Conservation (phyloP, 1,139 yeast species). For the Pichia sp. region DNA sequence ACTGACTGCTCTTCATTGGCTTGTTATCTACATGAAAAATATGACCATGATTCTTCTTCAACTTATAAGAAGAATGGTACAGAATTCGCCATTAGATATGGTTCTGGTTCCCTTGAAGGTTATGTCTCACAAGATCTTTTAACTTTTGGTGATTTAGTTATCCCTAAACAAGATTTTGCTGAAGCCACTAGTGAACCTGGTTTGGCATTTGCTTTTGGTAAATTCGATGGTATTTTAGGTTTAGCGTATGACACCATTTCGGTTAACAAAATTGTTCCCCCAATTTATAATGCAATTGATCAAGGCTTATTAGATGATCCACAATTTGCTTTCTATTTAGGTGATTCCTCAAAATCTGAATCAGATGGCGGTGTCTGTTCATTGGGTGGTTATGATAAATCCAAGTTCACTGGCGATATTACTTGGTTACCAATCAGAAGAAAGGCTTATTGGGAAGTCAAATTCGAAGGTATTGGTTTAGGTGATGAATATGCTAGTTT, state of each 20-base stretch:
- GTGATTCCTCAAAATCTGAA: constrained; percentile 62
- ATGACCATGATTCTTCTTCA: constrained; percentile 73
- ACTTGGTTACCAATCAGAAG: constrained; percentile 97
- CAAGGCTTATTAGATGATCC: constrained; percentile 76
- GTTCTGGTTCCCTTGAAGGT: constrained; percentile 89
- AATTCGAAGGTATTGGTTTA: constrained; percentile 79
- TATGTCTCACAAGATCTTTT: constrained; percentile 80
- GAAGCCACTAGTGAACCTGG: constrained; percentile 98
- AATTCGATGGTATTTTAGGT: constrained; percentile 95
- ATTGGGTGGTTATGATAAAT: constrained; percentile 84
- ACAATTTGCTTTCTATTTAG: constrained; percentile 84
- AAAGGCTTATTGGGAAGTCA: constrained; percentile 99
- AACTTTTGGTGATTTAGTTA: constrained; percentile 72
- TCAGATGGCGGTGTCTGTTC: constrained; percentile 85
- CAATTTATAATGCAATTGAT: constrained; percentile 80
- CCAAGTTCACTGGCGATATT: constrained; percentile 70
- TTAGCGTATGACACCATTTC: constrained; percentile 89
- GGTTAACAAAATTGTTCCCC: constrained; percentile 85
- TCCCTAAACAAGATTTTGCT: constrained; percentile 87
- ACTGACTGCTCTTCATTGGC: constrained; percentile 86
- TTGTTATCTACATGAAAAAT: constrained; percentile 86
- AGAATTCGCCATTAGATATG: constrained; percentile 78
- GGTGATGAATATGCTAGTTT: constrained; percentile 88
- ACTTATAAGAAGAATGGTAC: constrained; percentile 83
- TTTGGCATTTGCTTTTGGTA: constrained; percentile 94